These are phyloP conservation scores for Komagataella pastoris DNA, from an alignment of 805 yeast genomes.

Conservation along the genomic window DNA sequence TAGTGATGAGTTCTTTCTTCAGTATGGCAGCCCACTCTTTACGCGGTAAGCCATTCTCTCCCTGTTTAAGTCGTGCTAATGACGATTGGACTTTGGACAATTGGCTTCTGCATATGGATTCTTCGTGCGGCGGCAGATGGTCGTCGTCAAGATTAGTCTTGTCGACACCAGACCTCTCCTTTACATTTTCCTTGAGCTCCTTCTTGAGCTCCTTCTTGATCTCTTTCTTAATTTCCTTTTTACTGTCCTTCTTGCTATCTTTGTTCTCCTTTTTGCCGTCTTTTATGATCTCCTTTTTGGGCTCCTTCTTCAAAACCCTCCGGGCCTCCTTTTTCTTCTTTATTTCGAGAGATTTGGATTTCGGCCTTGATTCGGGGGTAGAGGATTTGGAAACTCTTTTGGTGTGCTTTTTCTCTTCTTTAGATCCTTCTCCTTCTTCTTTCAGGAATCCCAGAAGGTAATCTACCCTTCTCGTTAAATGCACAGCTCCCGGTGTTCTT, in stretches of 20 bases:
- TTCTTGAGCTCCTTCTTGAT: constrained; percentile 4
- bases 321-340: constrained; percentile 6
- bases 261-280: neutral
- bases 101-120: constrained; percentile 33
- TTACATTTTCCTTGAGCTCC: constrained; percentile 4
- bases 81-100: constrained; percentile 60
- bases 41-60: constrained; percentile 60
- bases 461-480: constrained; percentile 83
- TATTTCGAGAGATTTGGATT: constrained; percentile 8
- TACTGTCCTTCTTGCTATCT: neutral
- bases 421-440: constrained; percentile 14
- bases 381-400: constrained; percentile 2
- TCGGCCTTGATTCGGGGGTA: neutral
- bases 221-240: constrained; percentile 4
- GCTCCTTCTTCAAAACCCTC: neutral
- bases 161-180: neutral
- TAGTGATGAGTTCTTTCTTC: constrained; percentile 50
- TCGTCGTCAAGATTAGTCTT: neutral
- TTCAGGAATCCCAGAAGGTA: constrained; percentile 61
- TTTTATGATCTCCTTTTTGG: constrained; percentile 5
- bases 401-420: constrained; percentile 5
- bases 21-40: constrained; percentile 67
- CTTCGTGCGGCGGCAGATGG: constrained; percentile 5
- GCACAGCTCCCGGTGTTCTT: constrained; percentile 85
- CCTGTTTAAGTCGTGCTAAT: constrained; percentile 52